Percentiles rank a stretch among this genome's conserved stretches.
Evolutionary conservation across 805 yeast species (phyloP).

Genomic region (Nakazawaea ambrosiae): DNA sequence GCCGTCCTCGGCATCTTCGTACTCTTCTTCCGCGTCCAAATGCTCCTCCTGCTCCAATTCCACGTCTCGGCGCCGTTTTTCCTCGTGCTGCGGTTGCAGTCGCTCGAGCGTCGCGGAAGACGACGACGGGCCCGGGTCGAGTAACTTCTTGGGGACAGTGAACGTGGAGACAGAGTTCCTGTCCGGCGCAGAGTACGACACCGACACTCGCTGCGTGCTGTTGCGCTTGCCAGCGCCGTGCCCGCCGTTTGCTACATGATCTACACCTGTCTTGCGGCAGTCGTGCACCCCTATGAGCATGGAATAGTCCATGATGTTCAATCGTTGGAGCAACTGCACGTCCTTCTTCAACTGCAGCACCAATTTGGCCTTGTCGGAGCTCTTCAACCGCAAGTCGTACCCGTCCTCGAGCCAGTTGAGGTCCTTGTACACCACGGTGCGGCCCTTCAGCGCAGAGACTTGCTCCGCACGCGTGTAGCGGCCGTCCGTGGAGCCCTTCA

Average conservation of each 20-base stretch:
- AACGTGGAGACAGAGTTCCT: neutral
- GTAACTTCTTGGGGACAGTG: neutral
- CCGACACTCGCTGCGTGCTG: neutral
- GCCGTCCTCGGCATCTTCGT: slow-evolving; percentile 12
- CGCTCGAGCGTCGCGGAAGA: too few species aligned
- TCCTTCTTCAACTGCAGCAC: slow-evolving; percentile 69
- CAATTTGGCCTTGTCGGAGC: slow-evolving; percentile 52
- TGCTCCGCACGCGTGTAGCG: slow-evolving; percentile 42
- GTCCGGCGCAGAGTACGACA: too few species aligned
- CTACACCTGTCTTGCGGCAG: slow-evolving; percentile 29
- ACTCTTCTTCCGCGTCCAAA: slow-evolving; percentile 17
- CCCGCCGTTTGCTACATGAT: neutral
- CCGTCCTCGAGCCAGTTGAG: slow-evolving; percentile 75
- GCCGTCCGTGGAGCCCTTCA: slow-evolving; percentile 91
- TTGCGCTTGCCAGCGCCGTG: neutral
- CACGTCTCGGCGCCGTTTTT: neutral
- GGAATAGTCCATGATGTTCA: slow-evolving; percentile 95
- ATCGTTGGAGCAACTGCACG: slow-evolving; percentile 58
- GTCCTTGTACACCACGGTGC: slow-evolving; percentile 65
- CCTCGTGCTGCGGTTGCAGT: too few species aligned
- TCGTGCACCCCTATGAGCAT: slow-evolving; percentile 85
- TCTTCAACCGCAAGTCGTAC: slow-evolving; percentile 68
- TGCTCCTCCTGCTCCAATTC: slow-evolving; percentile 16
- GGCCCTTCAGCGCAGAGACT: slow-evolving; percentile 20
- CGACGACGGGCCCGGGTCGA: neutral